These are phyloP conservation scores for Pneumocystis sp. DNA, from an alignment of 1,139 yeast species.

Conservation along the genomic window DNA sequence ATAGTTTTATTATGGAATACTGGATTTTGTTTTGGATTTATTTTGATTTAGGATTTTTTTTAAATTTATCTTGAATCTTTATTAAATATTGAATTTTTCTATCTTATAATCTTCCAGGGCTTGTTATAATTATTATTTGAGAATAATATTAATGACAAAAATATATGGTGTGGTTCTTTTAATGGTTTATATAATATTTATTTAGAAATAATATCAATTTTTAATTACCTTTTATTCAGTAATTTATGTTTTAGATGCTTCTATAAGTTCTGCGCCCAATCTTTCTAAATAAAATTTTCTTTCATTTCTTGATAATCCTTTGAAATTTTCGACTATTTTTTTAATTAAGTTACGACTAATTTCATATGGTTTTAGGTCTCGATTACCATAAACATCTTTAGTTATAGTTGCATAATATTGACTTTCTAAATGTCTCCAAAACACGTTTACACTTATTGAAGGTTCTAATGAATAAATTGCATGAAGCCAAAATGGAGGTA, in stretches of 20 bases:
- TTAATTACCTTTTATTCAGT: neutral
- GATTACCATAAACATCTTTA: conserved; percentile 26
- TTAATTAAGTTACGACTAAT: conserved; percentile 20
- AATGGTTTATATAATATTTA: neutral
- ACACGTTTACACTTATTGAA: conserved; percentile 25
- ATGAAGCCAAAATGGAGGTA: conserved; percentile 29
- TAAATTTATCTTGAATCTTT: neutral
- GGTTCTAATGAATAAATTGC: conserved; percentile 24
- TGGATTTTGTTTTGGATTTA: neutral
- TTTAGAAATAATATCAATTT: neutral
- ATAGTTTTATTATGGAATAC: neutral
- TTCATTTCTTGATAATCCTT: conserved; percentile 19
- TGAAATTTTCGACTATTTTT: conserved; percentile 18
- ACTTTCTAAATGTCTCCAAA: conserved; percentile 24
- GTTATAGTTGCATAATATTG: conserved; percentile 21
- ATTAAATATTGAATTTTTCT: neutral
- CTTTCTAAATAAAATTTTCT: conserved; percentile 20
- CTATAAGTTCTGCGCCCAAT: conserved; percentile 19
- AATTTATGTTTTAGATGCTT: conserved; percentile 6
- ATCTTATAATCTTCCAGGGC: neutral
- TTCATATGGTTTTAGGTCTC: conserved; percentile 24
- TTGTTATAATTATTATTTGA: neutral
- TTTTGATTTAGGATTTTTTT: neutral
- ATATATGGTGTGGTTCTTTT: neutral
- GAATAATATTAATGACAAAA: neutral